Evolutionary conservation across 2,329 filamentous ascomycete species (phyloP), one percentile per base, ranked within the genome.

Genomic region (Xenosphaeropsis pyriputrescens): DNA sequence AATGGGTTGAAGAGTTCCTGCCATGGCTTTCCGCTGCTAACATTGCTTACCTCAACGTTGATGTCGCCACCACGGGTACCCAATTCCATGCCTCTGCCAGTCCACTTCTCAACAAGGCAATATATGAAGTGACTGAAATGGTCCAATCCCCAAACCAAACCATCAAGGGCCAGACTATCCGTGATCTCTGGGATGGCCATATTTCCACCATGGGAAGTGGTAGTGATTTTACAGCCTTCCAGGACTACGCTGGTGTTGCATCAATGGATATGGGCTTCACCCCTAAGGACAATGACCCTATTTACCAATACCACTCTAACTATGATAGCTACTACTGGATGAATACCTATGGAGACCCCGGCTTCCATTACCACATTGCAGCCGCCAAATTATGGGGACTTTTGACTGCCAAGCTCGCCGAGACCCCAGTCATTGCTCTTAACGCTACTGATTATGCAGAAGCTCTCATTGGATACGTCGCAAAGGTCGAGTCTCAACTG

Each of bases 241-340:
- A 79, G 39, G 75, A 80, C 48, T 65, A 64, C 44, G 59, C 59
- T 1, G 63, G 62, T 12, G 53, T 65, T 36, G 47, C 61, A 29
- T 72, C 69, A 49, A 47, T 78, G 8, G 74, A 81, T 43, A 60
- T 79, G 15, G 67, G 70, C 2, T 74, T 75, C 31, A 49, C 50
- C 1, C 51, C 54, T 7, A 44, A 49, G 39, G 57, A 64, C 6
- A 39, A 34, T 17, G 34, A 37, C 17, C 38, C 45, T 18, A 61
- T 84, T 6, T 84, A 80, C 52, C 79, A 82, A 45, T 93, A 91
- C 51, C 84, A 93, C 54, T 72, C 73, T 43, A 91, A 91, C 58
- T 93, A 88, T 52, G 85, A 93, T 52, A 82, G 72, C 26, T 88
- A 83, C 52, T 64, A 79, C 49, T 93, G 85, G 85, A 91, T 91